Conservation (phyloP, 164 flowering plant species). For the Stephania yunnanensis region DNA sequence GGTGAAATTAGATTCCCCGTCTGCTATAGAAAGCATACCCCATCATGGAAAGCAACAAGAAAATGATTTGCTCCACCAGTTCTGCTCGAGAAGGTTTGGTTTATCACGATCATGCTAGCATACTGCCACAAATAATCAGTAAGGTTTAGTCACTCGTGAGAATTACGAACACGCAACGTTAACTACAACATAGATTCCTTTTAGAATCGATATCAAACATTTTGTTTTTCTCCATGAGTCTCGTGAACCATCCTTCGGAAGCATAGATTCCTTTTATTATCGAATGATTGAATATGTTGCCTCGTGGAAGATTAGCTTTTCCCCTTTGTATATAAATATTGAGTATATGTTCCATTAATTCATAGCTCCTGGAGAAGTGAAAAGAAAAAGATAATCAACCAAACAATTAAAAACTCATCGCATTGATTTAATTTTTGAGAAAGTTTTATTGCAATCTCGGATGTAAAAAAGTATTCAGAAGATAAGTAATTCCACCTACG, state of each 20-base stretch:
- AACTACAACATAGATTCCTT: slow-evolving; percentile 17
- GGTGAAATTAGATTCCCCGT: no score
- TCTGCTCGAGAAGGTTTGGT: slow-evolving; percentile 36
- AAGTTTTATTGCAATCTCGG: no score
- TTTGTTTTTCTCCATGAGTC: slow-evolving; percentile 16
- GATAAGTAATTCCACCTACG: no score
- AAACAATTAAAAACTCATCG: no score
- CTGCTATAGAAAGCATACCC: slow-evolving; percentile 29
- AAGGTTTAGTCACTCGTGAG: slow-evolving; percentile 13
- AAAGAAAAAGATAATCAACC: no score
- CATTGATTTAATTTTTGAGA: no score
- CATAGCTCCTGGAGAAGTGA: no score
- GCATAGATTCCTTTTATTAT: slow-evolving; percentile 43
- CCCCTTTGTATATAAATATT: slow-evolving; percentile 16
- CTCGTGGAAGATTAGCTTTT: slow-evolving; percentile 13
- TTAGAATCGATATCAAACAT: slow-evolving; percentile 25
- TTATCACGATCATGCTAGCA: slow-evolving; percentile 17
- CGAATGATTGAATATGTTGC: slow-evolving; percentile 4
- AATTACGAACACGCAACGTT: slow-evolving; percentile 8
- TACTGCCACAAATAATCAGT: slow-evolving; percentile 17
- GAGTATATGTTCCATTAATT: no score
- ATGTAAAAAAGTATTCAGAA: no score
- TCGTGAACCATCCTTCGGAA: slow-evolving; percentile 22
- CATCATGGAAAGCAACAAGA: slow-evolving; percentile 40
- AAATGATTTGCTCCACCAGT: slow-evolving; percentile 39